Conservation (phyloP, 306 rosid species). For the Glycine tomentella region DNA sequence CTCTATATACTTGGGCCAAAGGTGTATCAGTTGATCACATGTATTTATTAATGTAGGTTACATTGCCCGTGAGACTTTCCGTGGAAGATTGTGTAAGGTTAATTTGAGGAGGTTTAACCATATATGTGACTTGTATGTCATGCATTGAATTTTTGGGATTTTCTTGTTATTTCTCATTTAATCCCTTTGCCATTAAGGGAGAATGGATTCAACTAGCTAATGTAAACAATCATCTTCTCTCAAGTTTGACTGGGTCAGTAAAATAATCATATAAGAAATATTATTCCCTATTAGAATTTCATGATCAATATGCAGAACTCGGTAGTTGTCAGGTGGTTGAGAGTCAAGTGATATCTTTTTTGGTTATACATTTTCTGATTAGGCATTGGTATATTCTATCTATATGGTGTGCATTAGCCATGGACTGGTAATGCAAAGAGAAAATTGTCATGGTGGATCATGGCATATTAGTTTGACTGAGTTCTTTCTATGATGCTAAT, state of each 20-base stretch:
- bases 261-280: conserved; percentile 7
- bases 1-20: not conserved
- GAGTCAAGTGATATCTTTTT: not conserved
- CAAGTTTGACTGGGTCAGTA: not conserved
- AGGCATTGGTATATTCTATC: conserved; percentile 16
- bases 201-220: conserved; percentile 3
- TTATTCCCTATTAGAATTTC: conserved; percentile 6
- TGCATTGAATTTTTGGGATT: conserved; percentile 37
- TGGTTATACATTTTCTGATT: conserved; percentile 3
- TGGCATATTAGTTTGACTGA: conserved; percentile 9
- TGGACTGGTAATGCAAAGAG: conserved; percentile 2
- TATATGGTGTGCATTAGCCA: not conserved
- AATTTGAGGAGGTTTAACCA: conserved; percentile 27
- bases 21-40: not conserved
- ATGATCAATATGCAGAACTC: conserved; percentile 31
- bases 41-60: conserved; percentile 4
- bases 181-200: not conserved
- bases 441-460: conserved; percentile 7
- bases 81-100: conserved; percentile 19
- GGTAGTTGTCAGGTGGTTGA: conserved; percentile 2
- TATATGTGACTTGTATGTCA: not conserved
- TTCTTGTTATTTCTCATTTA: conserved; percentile 16
- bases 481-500: conserved; percentile 22
- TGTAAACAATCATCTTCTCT: not conserved
- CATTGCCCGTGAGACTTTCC: conserved; percentile 11